These are phyloP conservation scores for Biscutella auriculata DNA, from an alignment of 441 rosid genomes.

Conservation along the genomic window DNA sequence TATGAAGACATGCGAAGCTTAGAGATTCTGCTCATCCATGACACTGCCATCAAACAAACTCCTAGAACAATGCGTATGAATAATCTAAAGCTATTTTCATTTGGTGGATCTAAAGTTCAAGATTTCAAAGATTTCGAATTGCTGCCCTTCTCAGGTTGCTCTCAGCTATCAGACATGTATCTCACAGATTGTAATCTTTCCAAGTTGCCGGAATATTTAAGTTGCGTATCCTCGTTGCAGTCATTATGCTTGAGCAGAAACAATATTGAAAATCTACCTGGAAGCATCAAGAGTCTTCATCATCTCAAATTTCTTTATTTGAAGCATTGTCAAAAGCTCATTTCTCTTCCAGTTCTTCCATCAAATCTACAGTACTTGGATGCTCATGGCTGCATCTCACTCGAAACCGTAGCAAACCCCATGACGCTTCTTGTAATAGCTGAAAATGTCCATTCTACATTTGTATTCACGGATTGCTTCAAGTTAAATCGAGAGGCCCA, in stretches of 20 bases:
- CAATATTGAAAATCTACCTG: conserved; percentile 13
- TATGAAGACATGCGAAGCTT: conserved; percentile 14
- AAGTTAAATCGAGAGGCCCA: conserved; percentile 18
- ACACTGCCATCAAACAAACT: conserved; percentile 10
- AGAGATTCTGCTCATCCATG: conserved; percentile 14
- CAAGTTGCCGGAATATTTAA: conserved; percentile 1
- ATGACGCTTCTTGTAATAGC: conserved; percentile 1
- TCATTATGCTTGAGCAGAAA: conserved; percentile 14
- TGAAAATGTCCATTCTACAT: conserved; percentile 4
- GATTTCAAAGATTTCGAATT: conserved; percentile 6
- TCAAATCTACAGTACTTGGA: conserved; percentile 1
- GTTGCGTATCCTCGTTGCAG: conserved; percentile 10
- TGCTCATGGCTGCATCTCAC: conserved; percentile 9
- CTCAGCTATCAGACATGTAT: conserved; percentile 1
- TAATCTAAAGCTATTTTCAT: conserved; percentile 10
- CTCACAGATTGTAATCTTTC: conserved; percentile 10
- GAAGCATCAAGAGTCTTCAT: conserved; percentile 15
- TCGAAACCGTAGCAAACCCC: conserved; percentile 7
- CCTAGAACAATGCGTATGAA: conserved; percentile 8
- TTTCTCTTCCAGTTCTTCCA: conserved; percentile 22
- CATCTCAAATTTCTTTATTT: conserved; percentile 7
- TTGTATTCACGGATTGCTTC: conserved; percentile 14
- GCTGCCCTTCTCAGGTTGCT: conserved; percentile 13
- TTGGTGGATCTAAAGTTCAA: conserved; percentile 17
- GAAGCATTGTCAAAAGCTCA: conserved; percentile 12